Conservation (phyloP, 768 basidiomycete genomes). For the Cystofilobasidium macerans region DNA sequence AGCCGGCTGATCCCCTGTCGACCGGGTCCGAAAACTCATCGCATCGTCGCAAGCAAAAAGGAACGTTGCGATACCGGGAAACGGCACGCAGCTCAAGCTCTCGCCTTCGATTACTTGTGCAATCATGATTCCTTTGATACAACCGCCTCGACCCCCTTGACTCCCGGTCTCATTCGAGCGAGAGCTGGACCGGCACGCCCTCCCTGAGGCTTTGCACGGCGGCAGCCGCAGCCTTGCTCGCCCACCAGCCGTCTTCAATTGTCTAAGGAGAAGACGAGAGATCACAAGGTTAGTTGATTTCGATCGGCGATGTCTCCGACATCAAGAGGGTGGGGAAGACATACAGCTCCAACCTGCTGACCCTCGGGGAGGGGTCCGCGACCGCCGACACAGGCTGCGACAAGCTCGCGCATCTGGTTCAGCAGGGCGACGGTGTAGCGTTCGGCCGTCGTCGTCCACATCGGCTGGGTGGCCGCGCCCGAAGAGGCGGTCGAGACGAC, state of each 20-base stretch:
- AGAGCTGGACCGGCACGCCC: too few species aligned
- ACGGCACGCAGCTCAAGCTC: too few species aligned
- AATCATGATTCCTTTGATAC: too few species aligned
- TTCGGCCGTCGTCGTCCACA: slow-evolving; percentile 2
- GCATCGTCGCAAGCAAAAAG: too few species aligned
- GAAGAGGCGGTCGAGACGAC: neutral
- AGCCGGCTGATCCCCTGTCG: too few species aligned
- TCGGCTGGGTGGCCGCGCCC: neutral
- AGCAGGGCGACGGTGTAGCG: neutral
- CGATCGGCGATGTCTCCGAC: neutral
- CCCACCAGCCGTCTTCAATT: neutral
- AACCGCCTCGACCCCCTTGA: too few species aligned
- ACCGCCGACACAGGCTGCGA: neutral
- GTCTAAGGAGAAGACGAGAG: neutral
- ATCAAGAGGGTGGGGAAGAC: neutral
- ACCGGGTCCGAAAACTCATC: too few species aligned
- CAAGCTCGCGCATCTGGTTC: neutral
- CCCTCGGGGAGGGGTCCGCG: neutral
- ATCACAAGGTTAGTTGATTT: neutral
- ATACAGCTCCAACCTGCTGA: neutral
- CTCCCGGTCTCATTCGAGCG: too few species aligned
- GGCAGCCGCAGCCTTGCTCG: neutral
- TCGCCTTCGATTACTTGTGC: too few species aligned
- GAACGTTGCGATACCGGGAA: too few species aligned
- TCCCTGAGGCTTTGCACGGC: neutral